These are phyloP conservation scores for Casuarina equisetifolia DNA, from an alignment of 306 rosid species.

Conservation along the genomic window DNA sequence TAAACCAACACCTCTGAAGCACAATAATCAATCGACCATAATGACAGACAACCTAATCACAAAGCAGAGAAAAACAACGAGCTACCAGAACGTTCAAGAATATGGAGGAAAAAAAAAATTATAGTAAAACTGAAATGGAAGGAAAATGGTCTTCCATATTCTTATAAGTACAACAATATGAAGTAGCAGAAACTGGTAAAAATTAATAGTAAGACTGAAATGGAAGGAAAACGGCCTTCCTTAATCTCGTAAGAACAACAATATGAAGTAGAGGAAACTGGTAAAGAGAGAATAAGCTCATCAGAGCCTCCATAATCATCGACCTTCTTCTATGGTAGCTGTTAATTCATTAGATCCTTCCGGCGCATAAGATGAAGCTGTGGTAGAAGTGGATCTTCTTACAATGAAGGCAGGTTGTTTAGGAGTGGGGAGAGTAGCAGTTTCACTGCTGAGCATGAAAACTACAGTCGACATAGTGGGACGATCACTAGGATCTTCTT, in stretches of 20 bases:
- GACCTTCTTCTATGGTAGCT: conserved; percentile 24
- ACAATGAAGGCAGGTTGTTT: conserved; percentile 43
- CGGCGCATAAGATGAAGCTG: conserved; percentile 38
- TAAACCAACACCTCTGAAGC: too few relatives aligned
- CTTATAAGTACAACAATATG: neutral
- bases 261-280: too few relatives aligned
- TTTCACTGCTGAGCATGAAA: conserved; percentile 44
- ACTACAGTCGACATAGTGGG: conserved; percentile 44
- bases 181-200: too few relatives aligned
- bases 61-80: too few relatives aligned
- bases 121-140: neutral
- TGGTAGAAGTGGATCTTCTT: conserved; percentile 17
- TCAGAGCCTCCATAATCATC: conserved; percentile 14
- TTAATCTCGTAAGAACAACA: neutral
- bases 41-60: too few relatives aligned
- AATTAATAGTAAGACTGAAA: neutral
- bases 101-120: too few relatives aligned
- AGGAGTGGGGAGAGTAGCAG: conserved; percentile 33
- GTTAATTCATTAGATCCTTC: neutral
- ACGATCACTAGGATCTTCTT: conserved; percentile 50
- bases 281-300: too few relatives aligned
- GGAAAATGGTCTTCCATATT: neutral
- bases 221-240: neutral
- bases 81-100: too few relatives aligned
- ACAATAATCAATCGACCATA: too few relatives aligned